Percentiles rank a stretch among this genome's conserved stretches.
Conservation (phyloP, 176 grass and related monocot genomes). For the Metroxylon sagu region DNA sequence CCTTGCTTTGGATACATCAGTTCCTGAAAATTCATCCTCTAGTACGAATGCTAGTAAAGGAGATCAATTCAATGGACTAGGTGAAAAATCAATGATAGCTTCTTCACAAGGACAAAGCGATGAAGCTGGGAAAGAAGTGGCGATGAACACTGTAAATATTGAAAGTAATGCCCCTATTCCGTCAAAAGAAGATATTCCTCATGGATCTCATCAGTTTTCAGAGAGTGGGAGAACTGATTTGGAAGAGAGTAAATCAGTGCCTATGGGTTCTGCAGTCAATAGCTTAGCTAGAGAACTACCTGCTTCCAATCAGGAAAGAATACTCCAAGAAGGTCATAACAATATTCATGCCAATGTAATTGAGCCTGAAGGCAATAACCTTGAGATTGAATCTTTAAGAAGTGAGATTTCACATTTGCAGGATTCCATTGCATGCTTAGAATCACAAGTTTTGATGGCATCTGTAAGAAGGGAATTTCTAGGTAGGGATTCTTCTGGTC, state of each 20-base stretch:
- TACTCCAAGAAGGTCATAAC: conserved; percentile 30
- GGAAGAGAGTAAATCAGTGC: too few species aligned
- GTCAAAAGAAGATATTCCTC: too few species aligned
- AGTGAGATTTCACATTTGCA: conserved; percentile 65
- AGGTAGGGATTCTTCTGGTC: conserved; percentile 80
- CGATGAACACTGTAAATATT: conserved; percentile 6
- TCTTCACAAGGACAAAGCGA: conserved; percentile 19
- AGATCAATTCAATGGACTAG: conserved; percentile 28
- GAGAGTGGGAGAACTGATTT: too few species aligned
- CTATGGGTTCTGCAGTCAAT: conserved; percentile 17
- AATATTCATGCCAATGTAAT: conserved; percentile 19
- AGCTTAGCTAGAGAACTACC: conserved; percentile 29
- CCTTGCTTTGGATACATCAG: neutral
- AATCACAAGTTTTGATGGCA: conserved; percentile 55
- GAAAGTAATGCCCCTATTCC: conserved; percentile 3
- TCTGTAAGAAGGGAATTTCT: conserved; percentile 88
- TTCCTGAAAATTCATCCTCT: conserved; percentile 14
- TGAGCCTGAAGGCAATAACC: conserved; percentile 29
- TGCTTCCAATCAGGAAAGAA: conserved; percentile 33
- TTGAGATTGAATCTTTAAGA: conserved; percentile 53
- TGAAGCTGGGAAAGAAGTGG: conserved; percentile 18
- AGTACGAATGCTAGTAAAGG: conserved; percentile 22
- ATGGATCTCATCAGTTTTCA: too few species aligned
- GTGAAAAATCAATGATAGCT: conserved; percentile 22
- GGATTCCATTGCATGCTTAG: conserved; percentile 57